Conservation (phyloP, 345 rosid species). For the Syzygium jambos region DNA sequence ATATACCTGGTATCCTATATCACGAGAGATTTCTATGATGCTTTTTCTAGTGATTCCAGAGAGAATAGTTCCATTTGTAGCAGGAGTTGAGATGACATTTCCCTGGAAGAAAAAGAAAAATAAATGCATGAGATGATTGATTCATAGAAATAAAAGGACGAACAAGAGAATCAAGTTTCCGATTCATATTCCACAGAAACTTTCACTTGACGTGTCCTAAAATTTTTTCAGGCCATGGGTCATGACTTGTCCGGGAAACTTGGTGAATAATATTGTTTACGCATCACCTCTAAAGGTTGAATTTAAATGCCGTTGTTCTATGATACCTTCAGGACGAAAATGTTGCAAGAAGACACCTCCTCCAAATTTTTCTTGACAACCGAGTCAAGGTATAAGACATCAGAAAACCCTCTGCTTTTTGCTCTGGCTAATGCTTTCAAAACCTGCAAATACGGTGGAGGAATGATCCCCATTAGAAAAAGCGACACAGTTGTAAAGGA, state of each 20-base stretch:
- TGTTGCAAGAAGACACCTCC: constrained; percentile 84
- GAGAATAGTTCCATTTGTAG: constrained; percentile 66
- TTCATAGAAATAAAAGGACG: background rate
- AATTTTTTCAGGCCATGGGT: background rate
- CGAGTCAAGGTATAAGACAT: constrained; percentile 82
- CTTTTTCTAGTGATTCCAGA: constrained; percentile 71
- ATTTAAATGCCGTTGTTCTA: background rate
- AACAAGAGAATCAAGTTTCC: background rate
- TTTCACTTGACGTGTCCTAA: background rate
- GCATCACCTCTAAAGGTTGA: background rate
- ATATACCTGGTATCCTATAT: constrained; percentile 59
- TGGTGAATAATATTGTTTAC: background rate
- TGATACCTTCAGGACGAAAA: constrained; percentile 68
- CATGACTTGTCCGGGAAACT: background rate
- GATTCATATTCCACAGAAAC: background rate
- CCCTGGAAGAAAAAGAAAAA: constrained; percentile 22
- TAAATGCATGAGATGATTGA: background rate
- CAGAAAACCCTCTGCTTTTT: constrained; percentile 68
- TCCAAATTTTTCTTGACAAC: constrained; percentile 49
- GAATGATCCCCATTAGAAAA: background rate
- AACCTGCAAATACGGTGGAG: constrained; percentile 26
- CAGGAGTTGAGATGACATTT: constrained; percentile 61
- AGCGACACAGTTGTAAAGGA: background rate
- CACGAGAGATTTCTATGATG: constrained; percentile 58
- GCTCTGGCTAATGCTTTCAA: constrained; percentile 55